phyloP scores from a whole-genome alignment of 371 early-diverging fungal genomes.

The Mortierella sp. region DNA sequence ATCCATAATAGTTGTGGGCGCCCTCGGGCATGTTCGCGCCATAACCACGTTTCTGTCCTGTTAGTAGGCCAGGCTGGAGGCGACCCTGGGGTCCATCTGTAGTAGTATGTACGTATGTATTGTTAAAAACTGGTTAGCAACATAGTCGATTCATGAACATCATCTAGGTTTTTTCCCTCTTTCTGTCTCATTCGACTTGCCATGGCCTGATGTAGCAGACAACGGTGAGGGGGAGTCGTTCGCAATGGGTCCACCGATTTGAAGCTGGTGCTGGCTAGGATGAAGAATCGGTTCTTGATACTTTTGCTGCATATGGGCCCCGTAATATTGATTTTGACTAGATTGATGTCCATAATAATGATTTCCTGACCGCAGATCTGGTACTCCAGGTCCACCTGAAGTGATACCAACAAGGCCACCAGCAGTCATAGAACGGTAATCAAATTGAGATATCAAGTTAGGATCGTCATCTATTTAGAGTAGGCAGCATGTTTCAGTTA shows the following conservation, averaged over 20 bases:
- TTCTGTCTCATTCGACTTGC: slow-evolving; percentile 18
- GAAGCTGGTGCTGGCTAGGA: slow-evolving; percentile 40
- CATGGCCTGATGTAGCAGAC: slow-evolving; percentile 30
- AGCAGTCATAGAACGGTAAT: slow-evolving; percentile 46
- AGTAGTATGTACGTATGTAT: background rate
- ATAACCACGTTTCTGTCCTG: slow-evolving; percentile 41
- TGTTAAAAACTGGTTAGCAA: background rate
- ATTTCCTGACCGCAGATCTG: slow-evolving; percentile 35
- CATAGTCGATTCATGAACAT: background rate
- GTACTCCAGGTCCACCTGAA: slow-evolving; percentile 22
- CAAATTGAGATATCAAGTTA: slow-evolving; percentile 45
- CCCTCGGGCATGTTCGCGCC: slow-evolving; percentile 23
- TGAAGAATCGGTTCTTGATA: slow-evolving; percentile 59
- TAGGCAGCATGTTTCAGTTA: background rate
- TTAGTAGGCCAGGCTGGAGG: slow-evolving; percentile 18
- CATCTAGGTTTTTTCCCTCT: background rate
- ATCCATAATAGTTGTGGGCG: slow-evolving; percentile 21
- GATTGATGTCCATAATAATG: slow-evolving; percentile 52
- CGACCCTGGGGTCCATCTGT: slow-evolving; percentile 37
- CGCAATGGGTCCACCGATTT: slow-evolving; percentile 41
- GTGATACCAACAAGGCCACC: slow-evolving; percentile 52
- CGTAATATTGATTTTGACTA: slow-evolving; percentile 42
- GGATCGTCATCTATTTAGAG: slow-evolving; percentile 39
- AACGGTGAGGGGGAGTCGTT: slow-evolving; percentile 44
- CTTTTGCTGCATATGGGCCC: slow-evolving; percentile 52